Base-by-base conservation (phyloP, 2,329 filamentous ascomycete genomes). In the Corynespora cassiicola region DNA sequence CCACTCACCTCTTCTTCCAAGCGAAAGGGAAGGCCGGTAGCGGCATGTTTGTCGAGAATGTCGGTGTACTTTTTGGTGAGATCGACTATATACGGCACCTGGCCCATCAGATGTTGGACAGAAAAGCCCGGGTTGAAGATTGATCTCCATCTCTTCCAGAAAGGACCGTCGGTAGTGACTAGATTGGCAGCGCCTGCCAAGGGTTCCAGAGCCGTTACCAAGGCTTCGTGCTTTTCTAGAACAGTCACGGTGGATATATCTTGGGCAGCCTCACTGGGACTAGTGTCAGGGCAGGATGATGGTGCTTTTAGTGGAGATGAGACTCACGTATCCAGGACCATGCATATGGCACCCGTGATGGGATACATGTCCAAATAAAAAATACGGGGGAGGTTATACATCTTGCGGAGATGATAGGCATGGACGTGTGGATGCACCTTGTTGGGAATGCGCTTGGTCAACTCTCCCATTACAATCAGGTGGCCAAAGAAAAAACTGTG, bases 331-430 rank as follows among this genome's bases (percentile, higher is more conserved):
- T 69, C 60, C 18, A 60, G 39, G 9, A 71, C 56, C 16, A 67
- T 47, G 27, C 72, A 45, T 10, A 68, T 54, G 1, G 60, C 54
- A 5, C 42, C 37, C 5, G 53, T 54, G 14, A 70, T 34, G 3
- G 72, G 72, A 61, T 65, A 69, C 2, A 56, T 24, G 39, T 75
- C 71, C 14, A 74, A 29, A 38, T 70, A 72, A 44, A 69, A 74
- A 20, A 67, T 42, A 9, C 66, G 58, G 5, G 53, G 54, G 3
- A 73, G 53, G 14, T 68, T 41, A 40, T 71, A 70, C 18, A 61
- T 48, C 28, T 66, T 35, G 8, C 32, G 40, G 11, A 50, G 17
- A 19, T 39, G 35, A 3, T 29, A 18, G 3, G 31, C 12, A 26
- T 47, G 40, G 2, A 39, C 39, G 12, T 72, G 69, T 7, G 68